These are phyloP conservation scores for Pelargonium citronellum DNA, from an alignment of 441 rosid species.

Conservation along the genomic window DNA sequence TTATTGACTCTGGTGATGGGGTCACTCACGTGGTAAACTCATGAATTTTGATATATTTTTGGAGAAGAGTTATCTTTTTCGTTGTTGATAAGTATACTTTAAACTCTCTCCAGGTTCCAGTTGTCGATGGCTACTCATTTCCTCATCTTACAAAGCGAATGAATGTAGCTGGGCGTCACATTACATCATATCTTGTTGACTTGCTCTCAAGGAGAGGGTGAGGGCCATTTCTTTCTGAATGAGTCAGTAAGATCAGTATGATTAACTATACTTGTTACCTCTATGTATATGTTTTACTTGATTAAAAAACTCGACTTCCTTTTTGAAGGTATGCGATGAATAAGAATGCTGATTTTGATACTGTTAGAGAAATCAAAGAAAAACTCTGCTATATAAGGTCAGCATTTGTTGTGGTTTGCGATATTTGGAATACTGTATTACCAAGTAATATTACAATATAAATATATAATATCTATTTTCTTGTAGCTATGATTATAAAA, in stretches of 20 bases:
- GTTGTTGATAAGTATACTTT: conserved; percentile 14
- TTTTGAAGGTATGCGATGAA: conserved; percentile 80
- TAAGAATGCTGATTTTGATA: conserved; percentile 90
- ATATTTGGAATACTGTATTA: conserved; percentile 13
- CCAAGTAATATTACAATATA: conserved; percentile 4
- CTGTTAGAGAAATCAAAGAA: conserved; percentile 92
- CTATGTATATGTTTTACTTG: conserved; percentile 6
- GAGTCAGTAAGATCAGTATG: conserved; percentile 11
- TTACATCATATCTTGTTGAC: conserved; percentile 88
- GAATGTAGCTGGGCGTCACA: conserved; percentile 99
- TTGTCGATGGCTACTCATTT: conserved; percentile 94
- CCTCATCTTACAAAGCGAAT: conserved; percentile 96
- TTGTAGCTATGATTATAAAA: conserved; percentile 87
- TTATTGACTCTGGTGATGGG: conserved; percentile 97
- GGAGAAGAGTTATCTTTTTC: background rate
- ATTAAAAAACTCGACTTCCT: conserved; percentile 16
- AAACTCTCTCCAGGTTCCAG: conserved; percentile 62
- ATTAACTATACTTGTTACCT: conserved; percentile 4
- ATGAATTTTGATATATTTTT: conserved; percentile 3
- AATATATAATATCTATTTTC: conserved; percentile 13
- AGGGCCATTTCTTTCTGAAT: conserved; percentile 24
- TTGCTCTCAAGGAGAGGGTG: conserved; percentile 95
- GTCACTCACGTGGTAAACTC: conserved; percentile 92
- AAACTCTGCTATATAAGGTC: conserved; percentile 92
- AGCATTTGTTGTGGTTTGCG: conserved; percentile 12